Conservation (phyloP, 129 eudicot genomes). For the Saussurea involucrata region DNA sequence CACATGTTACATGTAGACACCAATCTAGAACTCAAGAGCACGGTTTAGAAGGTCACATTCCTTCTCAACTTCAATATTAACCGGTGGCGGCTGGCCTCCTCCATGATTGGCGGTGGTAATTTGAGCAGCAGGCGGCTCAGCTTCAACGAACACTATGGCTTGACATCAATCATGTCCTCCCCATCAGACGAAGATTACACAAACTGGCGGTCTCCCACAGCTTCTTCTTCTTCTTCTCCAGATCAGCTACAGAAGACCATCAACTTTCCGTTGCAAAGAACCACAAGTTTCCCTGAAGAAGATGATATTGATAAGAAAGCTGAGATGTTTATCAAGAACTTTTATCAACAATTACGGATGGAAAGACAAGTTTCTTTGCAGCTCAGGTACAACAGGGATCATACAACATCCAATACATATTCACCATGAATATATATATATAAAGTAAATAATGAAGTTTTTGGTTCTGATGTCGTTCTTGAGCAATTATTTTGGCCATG, state of each 20-base stretch:
- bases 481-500: slow-evolving; percentile 21
- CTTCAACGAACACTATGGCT: slow-evolving; percentile 58
- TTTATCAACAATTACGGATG: slow-evolving; percentile 55
- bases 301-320: slow-evolving; percentile 86
- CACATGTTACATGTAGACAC: no score
- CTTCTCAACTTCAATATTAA: slow-evolving; percentile 44
- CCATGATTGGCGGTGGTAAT: slow-evolving; percentile 29
- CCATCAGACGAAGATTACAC: slow-evolving; percentile 18
- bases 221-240: slow-evolving; percentile 11
- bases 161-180: slow-evolving; percentile 33
- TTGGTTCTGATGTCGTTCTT: neutral
- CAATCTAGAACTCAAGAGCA: no score
- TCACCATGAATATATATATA: slow-evolving; percentile 38
- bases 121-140: slow-evolving; percentile 44
- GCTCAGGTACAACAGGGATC: slow-evolving; percentile 50
- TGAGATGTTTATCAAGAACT: slow-evolving; percentile 70
- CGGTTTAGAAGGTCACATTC: slow-evolving; percentile 57
- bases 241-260: slow-evolving; percentile 31
- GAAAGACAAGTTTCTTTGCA: slow-evolving; percentile 86
- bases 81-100: slow-evolving; percentile 55
- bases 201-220: slow-evolving; percentile 16
- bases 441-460: slow-evolving; percentile 4
- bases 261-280: slow-evolving; percentile 46
- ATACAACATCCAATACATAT: slow-evolving; percentile 29
- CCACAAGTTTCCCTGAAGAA: slow-evolving; percentile 48